Evolutionary conservation across 2,329 filamentous ascomycete genomes (phyloP), one percentile per base, ranked within the genome.

Genomic region (Colletotrichum graminicola): DNA sequence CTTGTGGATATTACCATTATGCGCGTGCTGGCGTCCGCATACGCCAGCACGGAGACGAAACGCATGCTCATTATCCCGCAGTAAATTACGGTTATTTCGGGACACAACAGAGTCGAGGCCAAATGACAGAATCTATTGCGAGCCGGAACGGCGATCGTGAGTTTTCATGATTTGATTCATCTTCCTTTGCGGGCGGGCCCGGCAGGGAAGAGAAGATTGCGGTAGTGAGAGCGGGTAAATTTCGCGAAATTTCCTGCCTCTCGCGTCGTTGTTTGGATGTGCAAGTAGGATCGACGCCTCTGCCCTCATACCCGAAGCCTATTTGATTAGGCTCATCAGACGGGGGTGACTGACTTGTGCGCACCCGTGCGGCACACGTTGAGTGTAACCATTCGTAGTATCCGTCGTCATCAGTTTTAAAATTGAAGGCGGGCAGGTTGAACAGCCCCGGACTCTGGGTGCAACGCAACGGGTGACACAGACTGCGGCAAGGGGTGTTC

Each of bases 1-100:
- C 56, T 67, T 71, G 55, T 51, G 62, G 63, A 71, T 62, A 66
- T 71, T 71, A 56, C 67, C 39, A 21, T 39, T 51, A 70, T 66
- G 67, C 67, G 52, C 41, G 47, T 32, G 55, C 55, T 55, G 12
- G n/a, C 16, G 41, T 43, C 14, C 26, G 47, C 55, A 54, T 12
- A 45, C 36, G 26, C 26, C 51, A 57, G 43, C 32, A 14, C 34
- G 39, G 14, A 59, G 29, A 29, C 36, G 21, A 59, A 36, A 36
- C 45, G 63, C 63, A 34, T 66, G 43, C 36, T 43, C 11, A 21
- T 23, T 32, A 51, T 51, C 8, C 8, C 29, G 14, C 10, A 51
- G 36, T 21, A 60, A 21, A 39, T 66, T 32, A 12, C 5, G 34
- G 26, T 67, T 39, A 54, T 67, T 45, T 55, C 49, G 41, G 36